Percentiles rank a stretch among this genome's conserved stretches.
Evolutionary conservation across 1,284 basidiomycete species (phyloP).

Genomic region (Caloboletus inedulis): DNA sequence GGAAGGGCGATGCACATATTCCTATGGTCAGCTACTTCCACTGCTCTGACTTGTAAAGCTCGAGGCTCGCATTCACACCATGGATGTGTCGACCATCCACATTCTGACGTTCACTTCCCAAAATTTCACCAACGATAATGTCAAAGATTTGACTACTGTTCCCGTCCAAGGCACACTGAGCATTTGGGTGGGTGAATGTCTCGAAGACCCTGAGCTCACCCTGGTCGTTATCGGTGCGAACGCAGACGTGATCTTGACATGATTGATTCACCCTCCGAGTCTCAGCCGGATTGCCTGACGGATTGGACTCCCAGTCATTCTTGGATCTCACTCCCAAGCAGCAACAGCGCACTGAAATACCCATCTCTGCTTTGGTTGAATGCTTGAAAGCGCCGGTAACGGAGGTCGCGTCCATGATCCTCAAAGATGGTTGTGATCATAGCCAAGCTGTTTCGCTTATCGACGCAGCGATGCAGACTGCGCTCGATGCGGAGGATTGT

Average conservation of each 20-base stretch:
- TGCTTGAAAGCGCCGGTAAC: conserved; percentile 5
- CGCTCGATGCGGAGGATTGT: not conserved
- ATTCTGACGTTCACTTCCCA: not conserved
- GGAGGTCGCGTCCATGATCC: not conserved
- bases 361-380: not conserved
- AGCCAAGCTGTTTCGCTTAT: not conserved
- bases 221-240: conserved; percentile 1
- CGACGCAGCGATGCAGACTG: conserved; percentile 4
- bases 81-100: not conserved
- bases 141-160: not conserved
- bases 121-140: not conserved
- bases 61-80: not conserved
- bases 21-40: not conserved
- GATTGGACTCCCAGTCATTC: not conserved
- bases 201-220: conserved; percentile 2
- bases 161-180: not conserved
- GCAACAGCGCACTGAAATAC: not conserved
- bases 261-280: not conserved
- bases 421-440: not conserved
- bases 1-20: not conserved
- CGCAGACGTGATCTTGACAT: not conserved
- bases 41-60: not conserved
- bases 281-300: not conserved
- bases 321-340: not conserved
- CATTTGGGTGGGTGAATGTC: conserved; percentile 2